Conservation (phyloP, 192 early-diverging fungal genomes). For the Coemansia sp. region DNA sequence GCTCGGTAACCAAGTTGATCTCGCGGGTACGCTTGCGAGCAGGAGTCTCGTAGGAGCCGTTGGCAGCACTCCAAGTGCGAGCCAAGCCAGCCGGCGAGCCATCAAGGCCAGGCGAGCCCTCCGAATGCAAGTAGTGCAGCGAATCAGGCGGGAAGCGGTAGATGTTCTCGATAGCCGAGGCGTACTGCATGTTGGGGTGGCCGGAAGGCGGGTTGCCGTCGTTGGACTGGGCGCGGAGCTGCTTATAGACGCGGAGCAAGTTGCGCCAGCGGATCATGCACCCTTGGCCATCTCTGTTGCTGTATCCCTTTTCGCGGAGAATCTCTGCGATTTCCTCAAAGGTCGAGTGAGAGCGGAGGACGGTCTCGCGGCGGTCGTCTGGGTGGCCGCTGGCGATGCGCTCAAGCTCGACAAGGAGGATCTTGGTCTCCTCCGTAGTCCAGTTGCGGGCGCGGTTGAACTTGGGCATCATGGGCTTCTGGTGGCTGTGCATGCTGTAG, state of each 20-base stretch:
- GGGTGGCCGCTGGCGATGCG: conserved; percentile 51
- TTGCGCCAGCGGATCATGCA: conserved; percentile 62
- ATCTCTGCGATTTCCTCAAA: conserved; percentile 53
- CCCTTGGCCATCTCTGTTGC: conserved; percentile 54
- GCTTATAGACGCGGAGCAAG: conserved; percentile 79
- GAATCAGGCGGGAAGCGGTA: conserved; percentile 56
- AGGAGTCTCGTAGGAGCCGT: conserved; percentile 54
- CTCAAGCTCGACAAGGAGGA: conserved; percentile 52
- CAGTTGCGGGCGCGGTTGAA: conserved; percentile 59
- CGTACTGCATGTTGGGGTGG: conserved; percentile 48
- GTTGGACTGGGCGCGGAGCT: conserved; percentile 68
- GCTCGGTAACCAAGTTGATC: conserved; percentile 35
- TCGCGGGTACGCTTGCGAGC: conserved; percentile 55
- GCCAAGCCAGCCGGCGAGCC: conserved; percentile 18
- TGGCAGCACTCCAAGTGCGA: conserved; percentile 56
- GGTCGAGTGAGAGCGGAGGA: conserved; percentile 49
- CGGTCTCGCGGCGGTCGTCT: conserved; percentile 51
- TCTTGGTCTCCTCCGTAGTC: conserved; percentile 54
- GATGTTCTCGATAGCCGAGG: conserved; percentile 49
- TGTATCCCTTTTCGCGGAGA: conserved; percentile 46
- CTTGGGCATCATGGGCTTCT: conserved; percentile 58
- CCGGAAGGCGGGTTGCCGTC: conserved; percentile 46
- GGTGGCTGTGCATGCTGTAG: conserved; percentile 28
- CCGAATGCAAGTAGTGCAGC: conserved; percentile 34
- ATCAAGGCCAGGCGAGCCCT: conserved; percentile 41